A percentile compares a stretch with the other conserved stretches of the same genome.
Conservation (phyloP, 257 asterid genomes). For the Solanum tarijense region DNA sequence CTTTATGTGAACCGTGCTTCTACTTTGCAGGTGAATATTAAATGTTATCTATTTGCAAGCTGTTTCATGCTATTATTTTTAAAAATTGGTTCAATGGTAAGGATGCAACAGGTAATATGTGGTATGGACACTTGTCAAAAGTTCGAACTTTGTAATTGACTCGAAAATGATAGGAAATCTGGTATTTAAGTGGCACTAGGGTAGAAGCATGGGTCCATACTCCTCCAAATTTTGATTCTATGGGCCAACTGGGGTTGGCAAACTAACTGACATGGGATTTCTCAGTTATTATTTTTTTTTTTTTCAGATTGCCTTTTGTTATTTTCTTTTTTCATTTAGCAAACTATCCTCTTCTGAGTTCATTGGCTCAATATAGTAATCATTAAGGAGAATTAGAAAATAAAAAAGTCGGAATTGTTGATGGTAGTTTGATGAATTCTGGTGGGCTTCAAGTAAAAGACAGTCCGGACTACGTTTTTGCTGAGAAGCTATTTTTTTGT, state of each 20-base stretch:
- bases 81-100: not conserved
- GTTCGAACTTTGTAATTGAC: not conserved
- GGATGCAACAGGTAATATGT: not conserved
- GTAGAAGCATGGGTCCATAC: not conserved
- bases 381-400: not conserved
- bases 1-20: slow-evolving; percentile 88
- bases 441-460: not conserved
- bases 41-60: not conserved
- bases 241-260: not conserved
- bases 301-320: not conserved
- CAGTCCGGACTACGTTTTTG: not conserved
- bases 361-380: not conserved
- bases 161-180: not conserved
- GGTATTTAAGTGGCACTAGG: not conserved
- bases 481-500: not conserved
- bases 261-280: not conserved
- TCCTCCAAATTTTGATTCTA: not conserved
- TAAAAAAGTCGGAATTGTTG: not conserved
- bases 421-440: not conserved
- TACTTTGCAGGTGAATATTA: slow-evolving; percentile 60
- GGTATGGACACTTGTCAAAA: not conserved
- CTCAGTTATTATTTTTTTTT: not conserved
- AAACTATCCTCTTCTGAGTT: not conserved
- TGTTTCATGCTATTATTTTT: not conserved
- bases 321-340: not conserved